A percentile compares a stretch with the other conserved stretches of the same genome.
phyloP scores from a whole-genome alignment of 73 alveolate genomes.

The Tetrahymena elliotti region DNA sequence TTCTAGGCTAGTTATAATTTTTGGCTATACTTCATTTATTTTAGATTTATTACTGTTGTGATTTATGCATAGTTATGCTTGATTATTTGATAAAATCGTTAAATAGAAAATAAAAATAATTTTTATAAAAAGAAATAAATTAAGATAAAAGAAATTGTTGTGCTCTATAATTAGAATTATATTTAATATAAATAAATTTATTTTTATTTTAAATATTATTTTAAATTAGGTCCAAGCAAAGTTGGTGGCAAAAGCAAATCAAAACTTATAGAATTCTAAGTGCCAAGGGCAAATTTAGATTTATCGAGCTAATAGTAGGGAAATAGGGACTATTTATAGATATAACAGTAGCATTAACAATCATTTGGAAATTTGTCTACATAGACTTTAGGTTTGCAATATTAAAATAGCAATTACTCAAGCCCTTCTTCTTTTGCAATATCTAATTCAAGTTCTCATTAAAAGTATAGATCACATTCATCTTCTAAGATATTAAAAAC shows the following conservation, averaged over 20 bases:
- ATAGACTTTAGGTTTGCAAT: not conserved
- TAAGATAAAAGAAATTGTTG: no score
- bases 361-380: not conserved
- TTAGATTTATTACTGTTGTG: not conserved
- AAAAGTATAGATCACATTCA: not conserved
- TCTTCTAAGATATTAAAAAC: not conserved
- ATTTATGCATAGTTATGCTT: not conserved
- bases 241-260: not conserved
- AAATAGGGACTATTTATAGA: not conserved
- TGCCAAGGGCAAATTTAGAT: not conserved
- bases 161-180: not conserved
- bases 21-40: not conserved
- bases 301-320: not conserved
- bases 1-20: no score
- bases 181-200: not conserved
- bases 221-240: not conserved
- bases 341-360: not conserved
- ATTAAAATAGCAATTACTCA: not conserved
- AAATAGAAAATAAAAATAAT: no score
- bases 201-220: not conserved
- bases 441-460: not conserved
- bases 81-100: not conserved
- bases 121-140: no score
- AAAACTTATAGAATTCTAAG: not conserved
- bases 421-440: not conserved